Conservation (phyloP, 2,329 filamentous ascomycete genomes). For the Tolypocladium ovalisporum region DNA sequence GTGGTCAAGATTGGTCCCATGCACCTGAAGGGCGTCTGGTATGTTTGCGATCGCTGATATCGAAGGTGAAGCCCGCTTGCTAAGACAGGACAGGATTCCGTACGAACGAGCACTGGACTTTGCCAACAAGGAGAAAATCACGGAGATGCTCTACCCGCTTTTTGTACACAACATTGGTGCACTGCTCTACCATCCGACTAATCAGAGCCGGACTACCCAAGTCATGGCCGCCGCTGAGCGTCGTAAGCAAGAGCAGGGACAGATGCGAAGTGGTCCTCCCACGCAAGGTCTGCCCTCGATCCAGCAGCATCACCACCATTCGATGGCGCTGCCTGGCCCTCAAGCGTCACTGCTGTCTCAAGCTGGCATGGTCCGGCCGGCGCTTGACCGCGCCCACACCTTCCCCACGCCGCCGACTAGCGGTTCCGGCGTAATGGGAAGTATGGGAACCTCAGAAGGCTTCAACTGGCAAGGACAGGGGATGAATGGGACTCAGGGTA, state of each 20-base stretch:
- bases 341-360: constrained; percentile 52
- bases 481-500: constrained; percentile 50
- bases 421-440: constrained; percentile 70
- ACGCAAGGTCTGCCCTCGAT: constrained; percentile 50
- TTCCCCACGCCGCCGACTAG: constrained; percentile 92
- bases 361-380: constrained; percentile 61
- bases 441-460: constrained; percentile 63
- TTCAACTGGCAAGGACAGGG: constrained; percentile 66
- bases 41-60: constrained; percentile 27
- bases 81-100: constrained; percentile 62
- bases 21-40: constrained; percentile 98
- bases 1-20: constrained; percentile 99
- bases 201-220: constrained; percentile 70
- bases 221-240: constrained; percentile 79
- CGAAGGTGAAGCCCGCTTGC: constrained; percentile 9
- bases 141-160: constrained; percentile 83
- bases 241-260: constrained; percentile 59
- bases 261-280: constrained; percentile 50
- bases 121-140: constrained; percentile 99
- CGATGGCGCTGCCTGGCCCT: constrained; percentile 49
- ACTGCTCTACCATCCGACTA: constrained; percentile 85
- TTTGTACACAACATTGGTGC: constrained; percentile 97
- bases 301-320: constrained; percentile 50
- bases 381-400: constrained; percentile 75
- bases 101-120: constrained; percentile 97